Base-by-base conservation (phyloP, 495 filamentous ascomycete species). In the Annulohypoxylon bovei region DNA sequence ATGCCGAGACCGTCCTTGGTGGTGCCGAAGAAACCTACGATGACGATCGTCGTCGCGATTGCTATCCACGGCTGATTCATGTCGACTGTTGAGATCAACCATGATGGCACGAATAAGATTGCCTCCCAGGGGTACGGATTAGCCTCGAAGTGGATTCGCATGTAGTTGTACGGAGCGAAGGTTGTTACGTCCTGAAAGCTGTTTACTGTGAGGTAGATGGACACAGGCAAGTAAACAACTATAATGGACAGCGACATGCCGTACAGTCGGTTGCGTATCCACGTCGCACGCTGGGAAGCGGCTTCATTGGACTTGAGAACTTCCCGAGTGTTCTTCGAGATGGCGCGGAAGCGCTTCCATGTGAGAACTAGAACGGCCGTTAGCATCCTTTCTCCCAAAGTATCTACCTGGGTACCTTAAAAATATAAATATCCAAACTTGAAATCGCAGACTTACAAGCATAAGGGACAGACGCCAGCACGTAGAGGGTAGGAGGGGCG, bases 11-110 rank as follows among this genome's bases (percentile, higher is more conserved):
- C 92, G 62, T 97, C 95, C 20, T 81, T 82, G 14, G 92, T 93
- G 14, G 90, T 86, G 28, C 95, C 95, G 73, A 97, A 97, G 82
- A 94, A 91, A 37, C 88, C 60, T 69, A 96, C 92, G 12, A 93
- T 82, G 49, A 89, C 67, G 47, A 90, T 82, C 0, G 86, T 86
- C 1, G 87, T 80, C 0, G 81, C 80, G 55, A 92, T 83, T 7
- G 88, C 79, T 35, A 91, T 85, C 89, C 90, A 98, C 47, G 87
- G 85, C 73, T 92, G 87, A 67, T 88, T 86, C 64, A 86, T 77
- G 14, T 89, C 80, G 0, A 59, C 11, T 11, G 77, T 76, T 16
- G 68, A 49, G 27, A 80, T 46, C 27, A 87, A 81, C 60, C 82
- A 71, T 8, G 87, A 87, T 0, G 88, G 89, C 1, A 91, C 78